Evolutionary conservation across 352 stramenopile genomes (phyloP).

Genomic region (Pythium inflatum): DNA sequence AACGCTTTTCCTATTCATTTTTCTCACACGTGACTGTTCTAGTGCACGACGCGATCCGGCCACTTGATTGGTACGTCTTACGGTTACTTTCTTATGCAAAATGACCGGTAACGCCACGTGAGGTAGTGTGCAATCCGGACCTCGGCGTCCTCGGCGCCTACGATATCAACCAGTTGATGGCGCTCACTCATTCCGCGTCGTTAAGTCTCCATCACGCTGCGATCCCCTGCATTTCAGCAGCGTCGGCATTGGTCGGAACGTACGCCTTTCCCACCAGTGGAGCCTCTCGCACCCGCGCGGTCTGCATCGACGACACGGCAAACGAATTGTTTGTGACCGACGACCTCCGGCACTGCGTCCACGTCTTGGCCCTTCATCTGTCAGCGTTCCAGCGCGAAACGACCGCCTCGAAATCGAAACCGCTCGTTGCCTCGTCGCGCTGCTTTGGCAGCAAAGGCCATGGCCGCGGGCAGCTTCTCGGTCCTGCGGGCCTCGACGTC

Average conservation of each 20-base stretch:
- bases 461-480: slow-evolving; percentile 42
- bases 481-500: slow-evolving; percentile 50
- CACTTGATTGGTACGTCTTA: slow-evolving; percentile 27
- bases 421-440: slow-evolving; percentile 18
- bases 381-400: slow-evolving; percentile 8
- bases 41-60: slow-evolving; percentile 30
- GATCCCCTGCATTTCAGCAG: neutral
- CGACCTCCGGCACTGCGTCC: slow-evolving; percentile 50
- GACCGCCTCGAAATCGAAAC: neutral
- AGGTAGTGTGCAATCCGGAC: slow-evolving; percentile 19
- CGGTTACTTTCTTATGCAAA: neutral
- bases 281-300: slow-evolving; percentile 11
- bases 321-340: slow-evolving; percentile 73
- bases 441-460: slow-evolving; percentile 42
- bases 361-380: slow-evolving; percentile 44
- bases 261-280: neutral
- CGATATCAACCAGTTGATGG: slow-evolving; percentile 19
- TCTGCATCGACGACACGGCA: slow-evolving; percentile 58
- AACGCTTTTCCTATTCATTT: neutral
- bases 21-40: neutral
- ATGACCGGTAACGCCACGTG: neutral
- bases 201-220: too few relatives aligned
- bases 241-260: neutral
- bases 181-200: neutral
- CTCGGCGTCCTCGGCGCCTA: slow-evolving; percentile 11